Evolutionary conservation across 108 stramenopile genomes (phyloP).

Genomic region (Skeletonema potamos): DNA sequence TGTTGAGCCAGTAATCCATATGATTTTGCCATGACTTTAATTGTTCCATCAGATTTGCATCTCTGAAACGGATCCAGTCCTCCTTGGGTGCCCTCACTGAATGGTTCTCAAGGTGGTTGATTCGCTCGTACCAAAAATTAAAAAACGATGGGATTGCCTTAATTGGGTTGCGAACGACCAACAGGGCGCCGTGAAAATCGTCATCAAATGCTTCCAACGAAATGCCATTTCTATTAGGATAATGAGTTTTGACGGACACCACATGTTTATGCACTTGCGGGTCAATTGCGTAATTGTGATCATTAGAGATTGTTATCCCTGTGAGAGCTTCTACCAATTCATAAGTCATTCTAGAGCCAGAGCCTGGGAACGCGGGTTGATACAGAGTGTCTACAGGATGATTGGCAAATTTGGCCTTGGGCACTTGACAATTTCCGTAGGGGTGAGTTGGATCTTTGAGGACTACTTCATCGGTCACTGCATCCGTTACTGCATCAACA

Average conservation of each 20-base stretch:
- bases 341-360: slow-evolving; percentile 36
- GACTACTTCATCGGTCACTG: neutral
- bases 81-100: slow-evolving; percentile 19
- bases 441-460: neutral
- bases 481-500: neutral
- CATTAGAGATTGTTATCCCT: slow-evolving; percentile 31
- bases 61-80: slow-evolving; percentile 41
- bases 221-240: slow-evolving; percentile 13
- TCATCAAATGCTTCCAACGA: slow-evolving; percentile 8
- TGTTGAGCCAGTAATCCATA: slow-evolving; percentile 38
- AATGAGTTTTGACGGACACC: slow-evolving; percentile 47
- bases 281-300: slow-evolving; percentile 12
- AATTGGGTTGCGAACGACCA: slow-evolving; percentile 39
- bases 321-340: slow-evolving; percentile 24
- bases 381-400: neutral
- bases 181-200: slow-evolving; percentile 17
- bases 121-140: slow-evolving; percentile 35
- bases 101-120: slow-evolving; percentile 26
- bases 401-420: neutral
- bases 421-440: neutral
- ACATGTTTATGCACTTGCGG: slow-evolving; percentile 11
- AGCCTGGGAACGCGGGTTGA: slow-evolving; percentile 48
- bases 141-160: slow-evolving; percentile 40
- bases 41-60: slow-evolving; percentile 27
- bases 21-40: slow-evolving; percentile 20